phyloP scores from a whole-genome alignment of 164 flowering plant genomes.

The Vitis amurensis region DNA sequence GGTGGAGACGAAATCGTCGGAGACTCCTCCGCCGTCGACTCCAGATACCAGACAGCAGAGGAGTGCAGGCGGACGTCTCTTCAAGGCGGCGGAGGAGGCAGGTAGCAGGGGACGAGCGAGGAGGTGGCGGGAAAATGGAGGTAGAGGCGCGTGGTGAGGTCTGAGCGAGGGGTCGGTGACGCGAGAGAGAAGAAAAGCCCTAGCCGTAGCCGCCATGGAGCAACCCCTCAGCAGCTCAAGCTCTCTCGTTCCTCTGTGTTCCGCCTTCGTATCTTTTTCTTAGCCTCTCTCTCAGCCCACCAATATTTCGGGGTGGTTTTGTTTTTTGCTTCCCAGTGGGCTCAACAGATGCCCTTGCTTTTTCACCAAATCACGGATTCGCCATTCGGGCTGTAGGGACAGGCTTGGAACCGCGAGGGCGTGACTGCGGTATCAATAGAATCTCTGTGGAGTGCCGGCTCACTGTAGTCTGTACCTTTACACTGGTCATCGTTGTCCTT shows the following conservation, averaged over 20 bases:
- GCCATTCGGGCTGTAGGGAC: slow-evolving; percentile 4
- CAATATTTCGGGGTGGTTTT: neutral
- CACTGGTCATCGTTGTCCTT: too few relatives aligned
- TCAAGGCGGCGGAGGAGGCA: slow-evolving; percentile 1
- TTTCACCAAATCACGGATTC: slow-evolving; percentile 11
- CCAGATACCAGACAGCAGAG: slow-evolving; percentile 58
- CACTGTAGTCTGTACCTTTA: too few relatives aligned
- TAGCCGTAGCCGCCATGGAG: slow-evolving; percentile 39
- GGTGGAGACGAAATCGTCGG: slow-evolving; percentile 72
- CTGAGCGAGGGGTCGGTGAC: slow-evolving; percentile 23
- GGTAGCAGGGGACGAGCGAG: slow-evolving; percentile 6
- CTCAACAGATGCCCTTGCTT: neutral
- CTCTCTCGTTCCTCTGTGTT: slow-evolving; percentile 9
- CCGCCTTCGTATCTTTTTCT: neutral
- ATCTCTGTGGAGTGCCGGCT: too few relatives aligned
- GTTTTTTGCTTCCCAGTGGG: neutral
- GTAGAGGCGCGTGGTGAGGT: slow-evolving; percentile 18
- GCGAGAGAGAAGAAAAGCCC: slow-evolving; percentile 38
- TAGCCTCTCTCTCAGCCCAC: slow-evolving; percentile 6
- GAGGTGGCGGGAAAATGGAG: slow-evolving; percentile 14
- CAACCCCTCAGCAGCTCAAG: neutral
- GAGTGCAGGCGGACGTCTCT: slow-evolving; percentile 7
- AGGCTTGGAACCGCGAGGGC: too few relatives aligned
- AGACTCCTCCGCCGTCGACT: slow-evolving; percentile 67
- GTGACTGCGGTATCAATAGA: too few relatives aligned